Conservation (phyloP, 805 yeast genomes). For the Wickerhamiella sorbophila region DNA sequence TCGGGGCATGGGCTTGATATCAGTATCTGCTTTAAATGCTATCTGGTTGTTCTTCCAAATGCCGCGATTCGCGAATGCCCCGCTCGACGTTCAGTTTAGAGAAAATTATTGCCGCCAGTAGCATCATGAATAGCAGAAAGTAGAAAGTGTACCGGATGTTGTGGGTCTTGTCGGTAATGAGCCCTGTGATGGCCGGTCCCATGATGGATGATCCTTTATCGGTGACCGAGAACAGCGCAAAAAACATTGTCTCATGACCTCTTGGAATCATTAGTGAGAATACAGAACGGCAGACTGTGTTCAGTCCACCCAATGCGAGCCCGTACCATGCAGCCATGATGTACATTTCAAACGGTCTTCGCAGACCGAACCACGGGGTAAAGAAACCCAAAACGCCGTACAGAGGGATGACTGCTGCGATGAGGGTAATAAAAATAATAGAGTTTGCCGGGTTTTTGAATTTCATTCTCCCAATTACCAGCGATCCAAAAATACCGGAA, state of each 20-base stretch:
- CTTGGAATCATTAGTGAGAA: slow-evolving; percentile 56
- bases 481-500: slow-evolving; percentile 56
- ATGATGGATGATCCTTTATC: slow-evolving; percentile 67
- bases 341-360: slow-evolving; percentile 54
- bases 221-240: slow-evolving; percentile 61
- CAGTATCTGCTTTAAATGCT: not conserved
- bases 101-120: slow-evolving; percentile 46
- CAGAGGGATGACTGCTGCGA: slow-evolving; percentile 48
- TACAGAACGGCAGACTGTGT: slow-evolving; percentile 54
- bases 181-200: slow-evolving; percentile 61
- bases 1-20: not conserved
- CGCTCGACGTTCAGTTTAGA: slow-evolving; percentile 41
- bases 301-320: slow-evolving; percentile 54
- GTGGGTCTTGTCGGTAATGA: slow-evolving; percentile 58
- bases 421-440: slow-evolving; percentile 39
- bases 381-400: slow-evolving; percentile 60
- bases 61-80: slow-evolving; percentile 41
- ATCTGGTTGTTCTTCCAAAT: not conserved
- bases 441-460: slow-evolving; percentile 36
- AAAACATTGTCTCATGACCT: slow-evolving; percentile 63
- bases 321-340: slow-evolving; percentile 64
- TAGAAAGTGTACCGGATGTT: slow-evolving; percentile 61
- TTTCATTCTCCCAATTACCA: slow-evolving; percentile 35
- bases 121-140: slow-evolving; percentile 39
- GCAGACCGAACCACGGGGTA: slow-evolving; percentile 40